phyloP scores from a whole-genome alignment of 2,329 filamentous ascomycete genomes.

The Monascus ruber region DNA sequence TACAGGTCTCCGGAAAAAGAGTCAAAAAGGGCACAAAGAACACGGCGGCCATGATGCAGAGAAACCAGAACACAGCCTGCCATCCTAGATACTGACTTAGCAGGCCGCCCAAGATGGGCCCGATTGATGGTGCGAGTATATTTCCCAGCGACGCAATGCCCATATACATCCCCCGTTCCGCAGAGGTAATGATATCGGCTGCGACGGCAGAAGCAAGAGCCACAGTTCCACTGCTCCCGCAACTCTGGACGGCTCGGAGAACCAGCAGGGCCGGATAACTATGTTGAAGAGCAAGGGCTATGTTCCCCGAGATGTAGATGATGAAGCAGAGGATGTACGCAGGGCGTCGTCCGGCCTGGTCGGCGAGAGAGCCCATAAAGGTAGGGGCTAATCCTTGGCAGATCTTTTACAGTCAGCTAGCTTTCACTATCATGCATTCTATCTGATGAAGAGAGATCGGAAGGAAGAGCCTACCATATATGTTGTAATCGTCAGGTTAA shows the following conservation, averaged over 20 bases:
- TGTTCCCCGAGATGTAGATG: slow-evolving; percentile 32
- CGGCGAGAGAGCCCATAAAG: slow-evolving; percentile 37
- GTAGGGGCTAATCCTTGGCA: slow-evolving; percentile 42
- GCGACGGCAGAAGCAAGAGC: slow-evolving; percentile 30
- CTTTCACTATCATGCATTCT: neutral
- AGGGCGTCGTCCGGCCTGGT: slow-evolving; percentile 37
- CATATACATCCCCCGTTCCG: slow-evolving; percentile 33
- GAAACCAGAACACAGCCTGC: slow-evolving; percentile 44
- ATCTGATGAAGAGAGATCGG: neutral
- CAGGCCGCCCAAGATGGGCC: slow-evolving; percentile 41
- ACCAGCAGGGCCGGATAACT: slow-evolving; percentile 26
- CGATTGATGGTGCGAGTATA: slow-evolving; percentile 36
- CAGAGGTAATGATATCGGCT: slow-evolving; percentile 29
- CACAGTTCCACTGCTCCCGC: slow-evolving; percentile 30
- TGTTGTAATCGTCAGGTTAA: slow-evolving; percentile 22
- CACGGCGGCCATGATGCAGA: slow-evolving; percentile 31
- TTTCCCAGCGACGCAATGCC: slow-evolving; percentile 21
- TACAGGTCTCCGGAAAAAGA: slow-evolving; percentile 26
- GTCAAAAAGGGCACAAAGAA: slow-evolving; percentile 14
- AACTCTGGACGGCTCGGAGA: slow-evolving; percentile 34
- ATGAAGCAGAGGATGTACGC: slow-evolving; percentile 36
- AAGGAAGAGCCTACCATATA: slow-evolving; percentile 16
- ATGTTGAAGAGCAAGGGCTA: slow-evolving; percentile 29
- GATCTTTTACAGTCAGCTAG: slow-evolving; percentile 19
- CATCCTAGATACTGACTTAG: slow-evolving; percentile 39